Evolutionary conservation across 352 stramenopile species (phyloP).

Genomic region (Pythium myriotylum): DNA sequence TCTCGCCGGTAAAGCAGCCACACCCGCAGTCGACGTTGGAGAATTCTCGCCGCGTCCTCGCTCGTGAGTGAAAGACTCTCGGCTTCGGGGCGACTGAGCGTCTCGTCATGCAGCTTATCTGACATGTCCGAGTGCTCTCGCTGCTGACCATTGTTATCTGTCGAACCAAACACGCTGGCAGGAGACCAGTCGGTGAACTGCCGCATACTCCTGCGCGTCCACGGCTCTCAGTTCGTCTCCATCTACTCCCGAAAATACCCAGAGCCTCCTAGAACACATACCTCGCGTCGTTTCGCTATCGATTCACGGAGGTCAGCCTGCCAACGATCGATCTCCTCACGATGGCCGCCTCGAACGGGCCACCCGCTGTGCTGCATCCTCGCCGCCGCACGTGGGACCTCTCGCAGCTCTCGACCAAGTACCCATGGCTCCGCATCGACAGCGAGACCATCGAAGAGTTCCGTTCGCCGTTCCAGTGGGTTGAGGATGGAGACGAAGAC

Average conservation of each 20-base stretch:
- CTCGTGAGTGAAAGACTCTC: background rate
- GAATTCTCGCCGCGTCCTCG: slow-evolving; percentile 2
- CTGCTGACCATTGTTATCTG: background rate
- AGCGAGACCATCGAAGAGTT: slow-evolving; percentile 66
- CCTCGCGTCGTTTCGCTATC: slow-evolving; percentile 17
- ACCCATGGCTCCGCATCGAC: slow-evolving; percentile 78
- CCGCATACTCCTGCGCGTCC: background rate
- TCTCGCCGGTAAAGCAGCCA: slow-evolving; percentile 19
- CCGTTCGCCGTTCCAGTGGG: slow-evolving; percentile 60
- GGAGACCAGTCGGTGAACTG: slow-evolving; percentile 44
- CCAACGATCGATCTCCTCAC: background rate
- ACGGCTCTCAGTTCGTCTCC: background rate
- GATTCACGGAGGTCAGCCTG: slow-evolving; percentile 2
- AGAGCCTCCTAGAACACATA: background rate
- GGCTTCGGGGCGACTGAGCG: background rate
- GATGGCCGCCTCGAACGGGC: background rate
- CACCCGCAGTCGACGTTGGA: slow-evolving; percentile 10
- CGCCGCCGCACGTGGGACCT: slow-evolving; percentile 46
- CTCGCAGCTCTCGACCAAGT: slow-evolving; percentile 60
- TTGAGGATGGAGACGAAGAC: slow-evolving; percentile 10
- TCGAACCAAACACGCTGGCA: slow-evolving; percentile 42
- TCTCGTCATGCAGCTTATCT: too few species aligned
- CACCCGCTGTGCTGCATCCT: background rate
- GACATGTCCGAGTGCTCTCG: background rate
- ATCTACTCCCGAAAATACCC: background rate